A percentile compares a stretch with the other conserved stretches of the same genome.
Conservation (phyloP, 257 asterid genomes). For the Petunia secreta region DNA sequence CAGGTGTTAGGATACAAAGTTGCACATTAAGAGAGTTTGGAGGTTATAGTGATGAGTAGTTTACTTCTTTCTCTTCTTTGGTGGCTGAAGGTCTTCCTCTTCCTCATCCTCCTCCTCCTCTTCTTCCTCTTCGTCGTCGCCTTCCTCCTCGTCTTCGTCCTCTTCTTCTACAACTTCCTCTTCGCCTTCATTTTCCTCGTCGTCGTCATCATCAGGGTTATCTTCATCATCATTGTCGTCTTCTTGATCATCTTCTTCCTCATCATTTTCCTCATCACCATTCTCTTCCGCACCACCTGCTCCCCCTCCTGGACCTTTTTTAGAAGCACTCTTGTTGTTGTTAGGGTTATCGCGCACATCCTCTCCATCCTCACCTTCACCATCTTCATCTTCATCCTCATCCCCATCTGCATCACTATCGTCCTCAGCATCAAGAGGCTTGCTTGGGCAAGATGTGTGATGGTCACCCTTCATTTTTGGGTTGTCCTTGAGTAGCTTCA, state of each 20-base stretch:
- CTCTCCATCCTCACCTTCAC: constrained; percentile 37
- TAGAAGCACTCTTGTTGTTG: constrained; percentile 40
- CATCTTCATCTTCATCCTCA: constrained; percentile 31
- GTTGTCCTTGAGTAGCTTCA: constrained; percentile 39
- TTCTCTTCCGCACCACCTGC: constrained; percentile 25
- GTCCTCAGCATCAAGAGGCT: constrained; percentile 47
- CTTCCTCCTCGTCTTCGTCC: constrained; percentile 28
- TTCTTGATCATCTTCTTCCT: constrained; percentile 7
- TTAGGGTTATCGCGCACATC: constrained; percentile 34
- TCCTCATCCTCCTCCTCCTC: constrained; percentile 36
- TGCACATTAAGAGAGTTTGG: not conserved
- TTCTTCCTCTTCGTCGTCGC: constrained; percentile 37
- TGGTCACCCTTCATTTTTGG: constrained; percentile 38
- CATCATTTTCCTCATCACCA: constrained; percentile 36
- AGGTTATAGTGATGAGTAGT: not conserved
- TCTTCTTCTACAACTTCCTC: constrained; percentile 23
- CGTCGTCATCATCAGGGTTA: constrained; percentile 43
- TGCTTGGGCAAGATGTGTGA: constrained; percentile 27
- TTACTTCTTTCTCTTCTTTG: constrained; percentile 65
- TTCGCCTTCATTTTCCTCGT: constrained; percentile 26
- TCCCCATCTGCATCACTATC: constrained; percentile 33
- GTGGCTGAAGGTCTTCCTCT: constrained; percentile 46
- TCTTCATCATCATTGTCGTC: constrained; percentile 15
- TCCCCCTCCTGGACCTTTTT: constrained; percentile 41
- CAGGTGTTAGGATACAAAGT: not conserved